Base-by-base conservation (phyloP, 345 rosid species). In the Chamaenerion angustifolium region DNA sequence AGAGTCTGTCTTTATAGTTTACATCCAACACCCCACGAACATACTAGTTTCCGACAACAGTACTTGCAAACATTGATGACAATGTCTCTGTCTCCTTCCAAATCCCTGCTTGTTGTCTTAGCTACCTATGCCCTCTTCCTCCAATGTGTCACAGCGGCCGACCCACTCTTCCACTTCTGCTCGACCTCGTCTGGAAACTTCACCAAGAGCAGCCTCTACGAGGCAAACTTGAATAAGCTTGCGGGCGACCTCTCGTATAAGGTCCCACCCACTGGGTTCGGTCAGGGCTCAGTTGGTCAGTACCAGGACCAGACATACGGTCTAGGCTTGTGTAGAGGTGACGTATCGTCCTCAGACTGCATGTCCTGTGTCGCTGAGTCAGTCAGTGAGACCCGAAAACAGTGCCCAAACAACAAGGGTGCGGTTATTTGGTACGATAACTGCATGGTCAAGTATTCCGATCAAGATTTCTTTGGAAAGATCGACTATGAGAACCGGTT, bases 371-470 rank as follows among this genome's bases (percentile, higher is more conserved):
- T 71, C 7, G 70, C 37, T 4, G 43, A 65, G 0, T 74, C 76
- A 10, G 15, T 58, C 14, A 16, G 31, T 0, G 72, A 65, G 61
- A 63, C 63, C 40, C 68, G 61, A 16, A 58, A 14, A 19, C 66
- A 56, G 4, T 75, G 76, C 42, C 76, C 74, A 0, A 11, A 8
- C 45, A 63, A 60, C 57, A 75, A 71, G 31, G 71, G 55, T 19
- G 70, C 76, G 0, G 42, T 71, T 48, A 71, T 69, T 45, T 76
- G 81, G 77, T 76, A 76, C 12, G 75, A 76, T 45, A 2, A 71
- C 40, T 76, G 77, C 21, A 51, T 65, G 27, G 52, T 68, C 14
- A 76, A 66, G 66, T 76, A 76, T 60, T 43, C 67, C 1, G 48
- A 76, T 43, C 10, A 23, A 8, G 45, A 48, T 16, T 76, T 76